These are phyloP conservation scores for Citrus trifoliata DNA, from an alignment of 345 rosid genomes.

Conservation along the genomic window DNA sequence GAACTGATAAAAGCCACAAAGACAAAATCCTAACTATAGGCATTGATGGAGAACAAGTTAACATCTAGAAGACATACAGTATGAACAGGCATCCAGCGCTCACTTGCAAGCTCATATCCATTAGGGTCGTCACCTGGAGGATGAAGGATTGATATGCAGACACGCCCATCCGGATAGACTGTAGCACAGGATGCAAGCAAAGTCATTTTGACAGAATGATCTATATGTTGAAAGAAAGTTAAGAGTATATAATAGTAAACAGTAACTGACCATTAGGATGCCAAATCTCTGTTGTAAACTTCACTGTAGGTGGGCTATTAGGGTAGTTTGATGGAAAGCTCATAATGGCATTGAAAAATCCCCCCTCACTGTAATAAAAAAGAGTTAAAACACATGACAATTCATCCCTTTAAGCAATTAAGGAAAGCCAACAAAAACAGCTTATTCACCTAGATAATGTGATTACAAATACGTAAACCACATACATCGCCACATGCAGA, in stretches of 20 bases:
- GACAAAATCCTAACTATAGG: not conserved
- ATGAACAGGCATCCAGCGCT: slow-evolving; percentile 95
- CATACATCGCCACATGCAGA: not conserved
- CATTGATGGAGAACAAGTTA: not conserved
- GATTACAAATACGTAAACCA: not conserved
- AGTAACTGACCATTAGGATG: slow-evolving; percentile 81
- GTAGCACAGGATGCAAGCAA: slow-evolving; percentile 12
- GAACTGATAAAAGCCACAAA: not conserved
- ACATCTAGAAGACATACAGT: slow-evolving; percentile 50
- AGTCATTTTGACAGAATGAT: not conserved
- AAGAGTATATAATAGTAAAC: not conserved
- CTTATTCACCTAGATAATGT: not conserved
- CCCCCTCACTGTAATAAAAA: slow-evolving; percentile 75
- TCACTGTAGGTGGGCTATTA: slow-evolving; percentile 82
- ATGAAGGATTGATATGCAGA: slow-evolving; percentile 96
- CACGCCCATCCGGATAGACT: slow-evolving; percentile 93
- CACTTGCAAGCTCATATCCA: slow-evolving; percentile 98
- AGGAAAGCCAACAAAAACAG: not conserved
- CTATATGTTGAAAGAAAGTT: not conserved
- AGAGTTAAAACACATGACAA: not conserved
- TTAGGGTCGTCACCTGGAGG: slow-evolving; percentile 99
- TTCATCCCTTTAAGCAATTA: not conserved
- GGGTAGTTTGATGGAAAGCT: slow-evolving; percentile 93
- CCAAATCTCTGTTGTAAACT: slow-evolving; percentile 94
- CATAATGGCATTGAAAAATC: slow-evolving; percentile 92